Percentiles rank a stretch among this genome's conserved stretches.
Conservation (phyloP, 2,329 filamentous ascomycete genomes). For the Scytalidium lignicola region DNA sequence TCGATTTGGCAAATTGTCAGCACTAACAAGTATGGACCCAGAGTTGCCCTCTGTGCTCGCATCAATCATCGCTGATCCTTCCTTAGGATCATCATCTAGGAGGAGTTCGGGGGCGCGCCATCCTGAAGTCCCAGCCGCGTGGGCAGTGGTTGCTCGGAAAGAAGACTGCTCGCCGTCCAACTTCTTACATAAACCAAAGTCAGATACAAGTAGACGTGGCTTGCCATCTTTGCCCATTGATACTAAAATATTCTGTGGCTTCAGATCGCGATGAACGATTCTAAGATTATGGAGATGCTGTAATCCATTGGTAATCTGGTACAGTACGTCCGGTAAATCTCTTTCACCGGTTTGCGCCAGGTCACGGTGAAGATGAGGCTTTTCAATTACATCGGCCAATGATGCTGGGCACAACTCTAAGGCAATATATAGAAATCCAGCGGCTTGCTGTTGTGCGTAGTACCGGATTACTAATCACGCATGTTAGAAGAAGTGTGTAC, state of each 20-base stretch:
- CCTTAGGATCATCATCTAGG: conserved; percentile 66
- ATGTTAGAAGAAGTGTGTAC: conserved; percentile 20
- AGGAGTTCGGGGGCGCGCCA: conserved; percentile 96
- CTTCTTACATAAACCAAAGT: conserved; percentile 97
- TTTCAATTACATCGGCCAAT: conserved; percentile 83
- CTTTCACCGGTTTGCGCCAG: conserved; percentile 68
- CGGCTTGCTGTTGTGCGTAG: conserved; percentile 83
- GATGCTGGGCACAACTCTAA: conserved; percentile 92
- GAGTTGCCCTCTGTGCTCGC: conserved; percentile 55
- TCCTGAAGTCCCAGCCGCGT: conserved; percentile 87
- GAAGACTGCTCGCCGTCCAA: conserved; percentile 91
- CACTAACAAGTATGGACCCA: conserved; percentile 50
- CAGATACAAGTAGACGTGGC: conserved; percentile 88
- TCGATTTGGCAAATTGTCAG: conserved; percentile 58
- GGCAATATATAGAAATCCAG: conserved; percentile 92
- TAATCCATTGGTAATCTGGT: conserved; percentile 86
- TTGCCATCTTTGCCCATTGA: conserved; percentile 63
- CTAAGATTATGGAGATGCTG: conserved; percentile 84
- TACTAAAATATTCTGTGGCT: conserved; percentile 95
- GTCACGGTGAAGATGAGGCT: conserved; percentile 59
- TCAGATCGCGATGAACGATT: conserved; percentile 95
- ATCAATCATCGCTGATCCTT: conserved; percentile 41
- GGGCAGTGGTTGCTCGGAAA: conserved; percentile 87
- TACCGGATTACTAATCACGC: conserved; percentile 74
- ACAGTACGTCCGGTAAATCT: conserved; percentile 74